These are phyloP conservation scores for Microsporum audouinii DNA, from an alignment of 2,329 filamentous ascomycete genomes.

Conservation along the genomic window DNA sequence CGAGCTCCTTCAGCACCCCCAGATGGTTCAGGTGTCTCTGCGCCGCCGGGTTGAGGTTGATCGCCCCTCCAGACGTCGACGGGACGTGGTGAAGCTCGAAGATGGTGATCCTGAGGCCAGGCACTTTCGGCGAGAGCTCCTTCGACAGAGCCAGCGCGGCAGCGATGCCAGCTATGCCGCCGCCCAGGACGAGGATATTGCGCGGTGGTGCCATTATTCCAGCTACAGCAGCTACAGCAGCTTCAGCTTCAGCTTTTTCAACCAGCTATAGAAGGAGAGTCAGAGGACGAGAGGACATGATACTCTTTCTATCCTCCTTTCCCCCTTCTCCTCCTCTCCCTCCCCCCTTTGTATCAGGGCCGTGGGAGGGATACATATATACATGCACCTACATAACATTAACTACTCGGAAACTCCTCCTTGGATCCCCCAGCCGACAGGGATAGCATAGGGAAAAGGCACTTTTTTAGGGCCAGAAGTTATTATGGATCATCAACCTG, in stretches of 20 bases:
- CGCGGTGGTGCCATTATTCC: slow-evolving; percentile 9
- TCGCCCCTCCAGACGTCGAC: slow-evolving; percentile 35
- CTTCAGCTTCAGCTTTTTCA: too few species aligned
- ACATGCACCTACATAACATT: neutral
- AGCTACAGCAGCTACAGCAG: neutral
- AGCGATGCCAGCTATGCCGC: slow-evolving; percentile 17
- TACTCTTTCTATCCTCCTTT: neutral
- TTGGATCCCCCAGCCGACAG: neutral
- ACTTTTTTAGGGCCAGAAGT: neutral
- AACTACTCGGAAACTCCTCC: neutral
- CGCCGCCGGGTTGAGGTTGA: slow-evolving; percentile 36
- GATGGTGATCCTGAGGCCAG: slow-evolving; percentile 23
- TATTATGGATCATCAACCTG: neutral
- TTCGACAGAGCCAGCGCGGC: slow-evolving; percentile 15
- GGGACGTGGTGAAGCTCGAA: slow-evolving; percentile 33
- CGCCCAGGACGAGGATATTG: slow-evolving; percentile 15
- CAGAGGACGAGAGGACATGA: neutral
- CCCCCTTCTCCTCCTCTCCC: neutral
- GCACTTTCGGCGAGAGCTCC: slow-evolving; percentile 12
- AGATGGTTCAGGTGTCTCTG: slow-evolving; percentile 34
- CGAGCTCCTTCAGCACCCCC: slow-evolving; percentile 30
- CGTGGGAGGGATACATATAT: neutral
- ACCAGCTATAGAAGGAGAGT: too few species aligned
- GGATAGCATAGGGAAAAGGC: neutral
- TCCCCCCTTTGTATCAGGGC: neutral